A percentile compares a stretch with the other conserved stretches of the same genome.
Evolutionary conservation across 768 basidiomycete genomes (phyloP).

Genomic region (Leccinellum rugosiceps): DNA sequence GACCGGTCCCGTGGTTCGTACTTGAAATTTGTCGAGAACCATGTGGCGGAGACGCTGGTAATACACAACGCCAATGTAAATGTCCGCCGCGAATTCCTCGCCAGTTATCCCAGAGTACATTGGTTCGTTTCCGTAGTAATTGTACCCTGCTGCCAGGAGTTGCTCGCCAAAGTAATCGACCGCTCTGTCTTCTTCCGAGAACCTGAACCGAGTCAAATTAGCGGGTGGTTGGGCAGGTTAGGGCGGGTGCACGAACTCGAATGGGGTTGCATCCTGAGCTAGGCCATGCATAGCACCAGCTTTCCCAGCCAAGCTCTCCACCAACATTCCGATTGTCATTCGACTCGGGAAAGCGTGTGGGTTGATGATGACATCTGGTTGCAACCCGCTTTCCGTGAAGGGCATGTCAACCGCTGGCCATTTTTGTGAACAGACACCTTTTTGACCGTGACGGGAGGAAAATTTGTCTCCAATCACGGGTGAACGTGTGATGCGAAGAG

Average conservation of each 20-base stretch:
- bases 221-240: constrained; percentile 1
- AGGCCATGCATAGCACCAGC: constrained; percentile 98
- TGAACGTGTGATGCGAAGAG: constrained; percentile 86
- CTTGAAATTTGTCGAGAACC: constrained; percentile 99
- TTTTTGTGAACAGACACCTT: constrained; percentile 99
- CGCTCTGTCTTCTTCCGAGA: constrained; percentile 95
- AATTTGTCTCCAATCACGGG: constrained; percentile 99
- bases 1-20: constrained; percentile 95
- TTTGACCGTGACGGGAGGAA: constrained; percentile 97
- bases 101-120: constrained; percentile 99
- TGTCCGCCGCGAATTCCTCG: constrained; percentile 97
- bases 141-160: constrained; percentile 90
- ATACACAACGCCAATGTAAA: constrained; percentile 97
- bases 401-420: constrained; percentile 99
- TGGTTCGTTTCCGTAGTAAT: constrained; percentile 98
- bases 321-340: constrained; percentile 99
- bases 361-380: constrained; percentile 99
- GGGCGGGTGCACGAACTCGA: constrained; percentile 61
- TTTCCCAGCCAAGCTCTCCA: constrained; percentile 99
- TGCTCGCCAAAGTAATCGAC: constrained; percentile 97
- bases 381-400: constrained; percentile 97
- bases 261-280: constrained; percentile 97
- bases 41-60: constrained; percentile 99
- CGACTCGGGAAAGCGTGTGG: constrained; percentile 99
- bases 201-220: constrained; percentile 45